Percentiles rank a stretch among this genome's conserved stretches.
These are phyloP conservation scores for Gynandropsis gynandra DNA, from an alignment of 345 rosid genomes.

Conservation along the genomic window DNA sequence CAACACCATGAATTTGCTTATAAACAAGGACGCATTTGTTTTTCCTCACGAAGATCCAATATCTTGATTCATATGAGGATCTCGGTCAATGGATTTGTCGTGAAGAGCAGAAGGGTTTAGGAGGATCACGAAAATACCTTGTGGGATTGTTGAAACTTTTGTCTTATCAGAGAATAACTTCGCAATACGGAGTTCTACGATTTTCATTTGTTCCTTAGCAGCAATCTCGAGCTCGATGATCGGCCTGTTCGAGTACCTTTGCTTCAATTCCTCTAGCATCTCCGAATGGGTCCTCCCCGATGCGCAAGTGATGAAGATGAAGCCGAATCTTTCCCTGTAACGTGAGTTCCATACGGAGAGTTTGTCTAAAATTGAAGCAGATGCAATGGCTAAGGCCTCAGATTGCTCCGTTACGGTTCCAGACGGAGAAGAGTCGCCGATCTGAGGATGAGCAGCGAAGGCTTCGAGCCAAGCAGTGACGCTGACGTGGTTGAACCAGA, in stretches of 20 bases:
- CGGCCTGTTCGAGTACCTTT: slow-evolving; percentile 66
- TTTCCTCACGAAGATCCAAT: too few species aligned
- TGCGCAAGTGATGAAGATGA: slow-evolving; percentile 71
- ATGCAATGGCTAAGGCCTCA: slow-evolving; percentile 73
- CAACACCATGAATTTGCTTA: too few species aligned
- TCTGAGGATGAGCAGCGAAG: slow-evolving; percentile 85
- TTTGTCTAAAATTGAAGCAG: slow-evolving; percentile 59
- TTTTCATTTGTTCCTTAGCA: slow-evolving; percentile 85
- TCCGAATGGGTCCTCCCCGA: slow-evolving; percentile 66
- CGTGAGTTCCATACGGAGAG: slow-evolving; percentile 63
- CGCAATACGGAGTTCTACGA: slow-evolving; percentile 73
- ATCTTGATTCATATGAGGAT: too few species aligned
- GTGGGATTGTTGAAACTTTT: slow-evolving; percentile 36
- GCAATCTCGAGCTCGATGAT: slow-evolving; percentile 76
- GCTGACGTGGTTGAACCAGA: slow-evolving; percentile 82
- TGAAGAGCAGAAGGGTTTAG: background rate
- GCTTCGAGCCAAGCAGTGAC: slow-evolving; percentile 87
- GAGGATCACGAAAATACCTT: slow-evolving; percentile 38
- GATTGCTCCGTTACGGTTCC: slow-evolving; percentile 84
- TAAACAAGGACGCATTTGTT: too few species aligned
- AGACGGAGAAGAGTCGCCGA: slow-evolving; percentile 50
- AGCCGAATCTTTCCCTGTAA: slow-evolving; percentile 62
- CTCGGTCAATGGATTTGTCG: background rate
- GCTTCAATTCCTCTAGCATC: slow-evolving; percentile 75
- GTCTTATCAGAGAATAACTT: slow-evolving; percentile 53